Evolutionary conservation across 805 yeast species (phyloP), one percentile per base, ranked within the genome.

Genomic region (Zygosaccharomyces gambellarensis): DNA sequence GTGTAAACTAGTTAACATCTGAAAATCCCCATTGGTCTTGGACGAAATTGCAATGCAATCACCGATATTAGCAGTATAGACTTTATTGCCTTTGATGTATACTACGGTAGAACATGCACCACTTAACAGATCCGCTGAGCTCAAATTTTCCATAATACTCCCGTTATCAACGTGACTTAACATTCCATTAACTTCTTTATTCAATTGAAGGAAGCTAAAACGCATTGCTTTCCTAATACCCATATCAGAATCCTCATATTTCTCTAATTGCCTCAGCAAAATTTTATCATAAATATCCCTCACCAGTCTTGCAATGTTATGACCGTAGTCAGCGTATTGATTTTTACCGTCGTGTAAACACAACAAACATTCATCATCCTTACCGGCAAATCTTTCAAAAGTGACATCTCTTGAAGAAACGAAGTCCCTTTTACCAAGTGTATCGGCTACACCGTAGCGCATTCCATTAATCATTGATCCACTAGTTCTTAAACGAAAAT

Each of bases 381-480:
- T 83, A 17, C 96, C 96, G 51, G 96, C 76, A 68, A 90, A 89
- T 58, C 86, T 82, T 60, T 90, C 96, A 55, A 86, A 78, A 31
- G 94, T 90, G 36, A 87, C 81, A 69, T 94, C 99, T 61, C 95
- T 78, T 5, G 85, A 79, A 0, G 90, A 78, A 3, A 94, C 78
- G 42, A 74, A 72, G 23, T 80, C 80, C 45, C 82, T 71, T 46
- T 74, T 74, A 1, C 96, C 96, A 57, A 92, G 73, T 3, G 85
- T 74, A 67, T 94, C 99, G 1, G 97, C 85, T 44, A 94, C 90
- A 63, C 99, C 99, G 62, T 90, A 89, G 0, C 89, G 82, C 71
- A 87, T 78, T 41, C 79, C 80, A 43, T 85, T 83, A 21, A 88
- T 69, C 44, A 81, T 85, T 0, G 96, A 85, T 12, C 90, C 92